Evolutionary conservation across 2,329 filamentous ascomycete species (phyloP).

Genomic region (Colletotrichum cordylinicola): DNA sequence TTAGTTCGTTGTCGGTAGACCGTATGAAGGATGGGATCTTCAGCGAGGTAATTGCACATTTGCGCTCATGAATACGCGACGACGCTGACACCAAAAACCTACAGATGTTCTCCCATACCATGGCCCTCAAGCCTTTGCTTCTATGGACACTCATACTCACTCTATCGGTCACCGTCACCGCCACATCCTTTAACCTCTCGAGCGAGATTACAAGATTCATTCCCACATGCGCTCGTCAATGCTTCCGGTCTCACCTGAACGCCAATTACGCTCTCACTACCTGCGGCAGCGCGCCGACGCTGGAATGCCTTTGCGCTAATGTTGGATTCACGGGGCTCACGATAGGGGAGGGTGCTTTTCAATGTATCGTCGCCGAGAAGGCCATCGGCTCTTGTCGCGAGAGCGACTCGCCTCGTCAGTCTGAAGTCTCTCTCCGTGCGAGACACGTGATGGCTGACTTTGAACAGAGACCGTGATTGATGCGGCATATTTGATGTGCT

Average conservation of each 20-base stretch:
- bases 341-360: conserved; percentile 72
- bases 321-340: conserved; percentile 68
- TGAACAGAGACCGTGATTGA: conserved; percentile 45
- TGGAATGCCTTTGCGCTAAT: conserved; percentile 69
- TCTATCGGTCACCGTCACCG: conserved; percentile 28
- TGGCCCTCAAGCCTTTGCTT: conserved; percentile 43
- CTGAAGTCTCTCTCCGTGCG: not conserved
- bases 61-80: not conserved
- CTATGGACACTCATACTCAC: conserved; percentile 34
- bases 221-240: conserved; percentile 65
- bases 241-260: conserved; percentile 68
- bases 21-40: conserved; percentile 26
- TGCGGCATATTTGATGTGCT: conserved; percentile 65
- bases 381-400: conserved; percentile 57
- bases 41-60: conserved; percentile 5
- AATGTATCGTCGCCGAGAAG: conserved; percentile 66
- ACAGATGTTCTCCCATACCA: conserved; percentile 49
- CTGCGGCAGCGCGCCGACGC: conserved; percentile 56
- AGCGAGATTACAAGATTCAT: conserved; percentile 48
- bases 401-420: conserved; percentile 45
- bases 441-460: not conserved
- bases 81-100: not conserved
- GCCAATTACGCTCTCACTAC: conserved; percentile 57
- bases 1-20: not conserved
- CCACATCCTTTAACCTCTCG: conserved; percentile 35